Conservation (phyloP, 2,329 filamentous ascomycete genomes). For the Sclerotinia spermophila region DNA sequence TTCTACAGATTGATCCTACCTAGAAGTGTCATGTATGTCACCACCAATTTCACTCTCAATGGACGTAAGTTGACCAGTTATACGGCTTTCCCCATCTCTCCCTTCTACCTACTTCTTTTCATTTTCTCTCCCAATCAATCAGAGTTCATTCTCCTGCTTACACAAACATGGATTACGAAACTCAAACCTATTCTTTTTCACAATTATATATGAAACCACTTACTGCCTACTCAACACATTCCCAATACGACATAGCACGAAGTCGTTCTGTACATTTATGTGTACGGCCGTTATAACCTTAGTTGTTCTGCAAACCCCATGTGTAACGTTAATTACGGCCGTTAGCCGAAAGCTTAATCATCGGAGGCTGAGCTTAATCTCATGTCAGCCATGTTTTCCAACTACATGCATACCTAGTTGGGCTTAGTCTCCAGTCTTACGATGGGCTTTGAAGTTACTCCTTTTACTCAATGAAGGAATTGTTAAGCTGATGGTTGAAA, state of each 20-base stretch:
- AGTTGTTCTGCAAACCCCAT: too few species aligned
- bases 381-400: constrained; percentile 4
- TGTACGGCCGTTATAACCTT: not conserved
- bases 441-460: not conserved
- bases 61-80: not conserved
- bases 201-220: not conserved
- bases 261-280: not conserved
- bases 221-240: not conserved
- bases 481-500: not conserved
- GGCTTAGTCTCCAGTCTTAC: not conserved
- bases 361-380: constrained; percentile 2
- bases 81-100: not conserved
- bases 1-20: not conserved
- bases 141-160: not conserved
- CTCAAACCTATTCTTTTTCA: not conserved
- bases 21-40: not conserved
- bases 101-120: not conserved
- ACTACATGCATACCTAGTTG: constrained; percentile 6
- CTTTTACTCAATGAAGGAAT: not conserved
- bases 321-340: too few species aligned
- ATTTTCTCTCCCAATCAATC: not conserved
- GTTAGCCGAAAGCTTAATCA: not conserved
- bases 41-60: not conserved
- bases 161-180: not conserved
- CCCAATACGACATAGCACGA: not conserved